Evolutionary conservation across 257 asterid species (phyloP), one percentile per base, ranked within the genome.

Genomic region (Ilex aquifolium): DNA sequence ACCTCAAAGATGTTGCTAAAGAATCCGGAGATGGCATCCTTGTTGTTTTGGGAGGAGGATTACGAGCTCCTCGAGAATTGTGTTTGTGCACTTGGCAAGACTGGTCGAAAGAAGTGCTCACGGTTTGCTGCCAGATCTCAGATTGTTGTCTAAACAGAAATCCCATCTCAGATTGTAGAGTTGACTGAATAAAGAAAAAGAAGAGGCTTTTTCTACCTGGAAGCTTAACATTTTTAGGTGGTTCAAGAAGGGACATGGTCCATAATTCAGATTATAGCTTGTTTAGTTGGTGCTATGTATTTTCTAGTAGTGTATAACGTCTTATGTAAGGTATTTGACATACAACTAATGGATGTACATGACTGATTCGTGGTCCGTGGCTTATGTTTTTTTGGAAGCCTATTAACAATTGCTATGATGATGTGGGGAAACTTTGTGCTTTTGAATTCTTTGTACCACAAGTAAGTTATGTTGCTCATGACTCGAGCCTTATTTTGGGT

Each of bases 31-130:
- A 59, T 59, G 68, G 75, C 83, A 7, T 74, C 75, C 39, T 11
- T 64, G 68, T 62, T 78, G 68, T 62, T 72, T 10, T 78, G 80
- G 83, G 72, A 71, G 6, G 80, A 78, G 68, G 83, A 78, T 69
- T 71, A 65, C 42, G 78, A 65, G 32, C 57, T 78, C 27, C 83
- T 78, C 5, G 80, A 74, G 69, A 78, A 74, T 56, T 78, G 80
- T 52, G 71, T 78, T 30, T 78, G 83, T 15, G 63, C 75, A 36
- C 69, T 74, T 52, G 51, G 55, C 32, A 54, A 39, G 55, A 55
- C 51, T 48, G 67, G 71, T 21, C 65, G 62, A 9, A 71, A 59
- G 46, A 78, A 71, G 60, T 71, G 83, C 60, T 39, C 73, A 0
- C 83, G 78, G 10, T 50, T 55, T 61, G 65, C 69, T 30, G 32